Conservation (phyloP, 2,329 filamentous ascomycete species). For the Gliomastix tumulicola region DNA sequence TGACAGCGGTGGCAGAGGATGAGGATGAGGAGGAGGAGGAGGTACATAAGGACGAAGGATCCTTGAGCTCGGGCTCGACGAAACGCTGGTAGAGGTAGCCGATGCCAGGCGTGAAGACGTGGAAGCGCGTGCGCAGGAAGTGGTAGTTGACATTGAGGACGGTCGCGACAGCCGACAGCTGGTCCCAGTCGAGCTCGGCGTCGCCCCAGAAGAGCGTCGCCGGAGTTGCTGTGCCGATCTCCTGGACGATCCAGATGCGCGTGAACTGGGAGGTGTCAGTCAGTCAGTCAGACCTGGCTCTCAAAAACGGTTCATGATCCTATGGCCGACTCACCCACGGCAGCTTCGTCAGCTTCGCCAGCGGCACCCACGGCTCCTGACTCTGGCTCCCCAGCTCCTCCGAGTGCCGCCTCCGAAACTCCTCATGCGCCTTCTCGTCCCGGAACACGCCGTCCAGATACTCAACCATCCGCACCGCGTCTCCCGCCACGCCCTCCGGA, state of each 20-base stretch:
- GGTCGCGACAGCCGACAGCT: slow-evolving; percentile 18
- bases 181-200: slow-evolving; percentile 21
- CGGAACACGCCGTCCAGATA: slow-evolving; percentile 17
- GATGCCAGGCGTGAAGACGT: slow-evolving; percentile 22
- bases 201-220: slow-evolving; percentile 26
- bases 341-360: slow-evolving; percentile 19
- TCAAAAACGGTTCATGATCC: too few species aligned
- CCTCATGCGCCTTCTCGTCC: slow-evolving; percentile 17
- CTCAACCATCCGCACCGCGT: slow-evolving; percentile 17
- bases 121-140: slow-evolving; percentile 18
- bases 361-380: slow-evolving; percentile 18
- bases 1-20: too few species aligned
- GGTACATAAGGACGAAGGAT: slow-evolving; percentile 14
- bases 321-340: slow-evolving; percentile 27
- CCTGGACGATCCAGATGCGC: slow-evolving; percentile 27
- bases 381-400: slow-evolving; percentile 18
- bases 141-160: slow-evolving; percentile 24
- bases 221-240: slow-evolving; percentile 23
- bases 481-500: slow-evolving; percentile 14
- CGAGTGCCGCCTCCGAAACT: slow-evolving; percentile 19
- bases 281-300: slow-evolving; percentile 2
- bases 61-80: slow-evolving; percentile 18
- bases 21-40: too few species aligned
- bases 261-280: slow-evolving; percentile 16
- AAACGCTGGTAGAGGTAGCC: slow-evolving; percentile 22